Conservation (phyloP, 1,139 yeast genomes). For the Pichia sp. region DNA sequence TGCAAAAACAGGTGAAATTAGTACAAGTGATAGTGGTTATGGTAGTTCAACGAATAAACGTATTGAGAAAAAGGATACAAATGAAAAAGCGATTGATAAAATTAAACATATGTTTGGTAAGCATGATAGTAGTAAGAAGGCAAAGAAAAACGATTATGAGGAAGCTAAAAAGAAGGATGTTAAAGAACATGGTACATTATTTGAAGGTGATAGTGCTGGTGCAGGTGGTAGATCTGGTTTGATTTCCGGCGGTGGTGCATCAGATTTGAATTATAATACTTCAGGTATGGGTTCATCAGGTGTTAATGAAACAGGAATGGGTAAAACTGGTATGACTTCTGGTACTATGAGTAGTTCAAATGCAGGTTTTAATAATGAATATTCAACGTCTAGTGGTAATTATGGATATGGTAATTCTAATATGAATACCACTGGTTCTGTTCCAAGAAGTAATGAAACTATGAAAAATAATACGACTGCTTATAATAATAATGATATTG, state of each 20-base stretch:
- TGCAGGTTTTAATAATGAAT: no score
- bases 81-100: constrained; percentile 1
- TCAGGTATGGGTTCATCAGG: no score
- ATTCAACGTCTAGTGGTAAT: no score
- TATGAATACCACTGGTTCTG: not conserved
- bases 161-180: not conserved
- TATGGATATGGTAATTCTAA: no score
- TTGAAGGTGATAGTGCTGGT: not conserved
- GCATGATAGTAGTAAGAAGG: not conserved
- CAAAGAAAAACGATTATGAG: not conserved
- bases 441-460: not conserved
- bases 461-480: not conserved
- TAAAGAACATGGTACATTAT: constrained; percentile 3
- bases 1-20: not conserved
- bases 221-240: not conserved
- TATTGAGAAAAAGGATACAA: not conserved
- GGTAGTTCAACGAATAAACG: not conserved
- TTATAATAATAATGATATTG: not conserved
- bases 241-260: not conserved
- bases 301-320: no score
- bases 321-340: no score
- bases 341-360: no score
- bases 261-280: no score
- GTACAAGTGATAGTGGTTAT: not conserved
- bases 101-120: constrained; percentile 6